A percentile compares a stretch with the other conserved stretches of the same genome.
Evolutionary conservation across 345 rosid genomes (phyloP).

Genomic region (Arabidopsis arenosa): DNA sequence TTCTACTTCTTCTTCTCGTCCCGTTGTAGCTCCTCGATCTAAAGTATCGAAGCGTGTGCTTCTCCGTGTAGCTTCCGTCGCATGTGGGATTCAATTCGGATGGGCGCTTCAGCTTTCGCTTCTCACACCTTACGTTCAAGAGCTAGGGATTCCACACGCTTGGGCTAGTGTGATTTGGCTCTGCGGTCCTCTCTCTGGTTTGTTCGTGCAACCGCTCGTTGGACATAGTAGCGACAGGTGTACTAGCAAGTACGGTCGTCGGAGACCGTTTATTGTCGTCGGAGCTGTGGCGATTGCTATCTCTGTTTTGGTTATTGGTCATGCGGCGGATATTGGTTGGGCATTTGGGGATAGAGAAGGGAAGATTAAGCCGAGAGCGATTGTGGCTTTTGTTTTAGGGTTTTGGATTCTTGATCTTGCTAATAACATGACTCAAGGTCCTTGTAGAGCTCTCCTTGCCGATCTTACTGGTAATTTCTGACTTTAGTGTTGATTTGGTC

Average conservation of each 20-base stretch:
- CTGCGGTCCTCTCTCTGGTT: conserved; percentile 95
- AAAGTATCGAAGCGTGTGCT: conserved; percentile 68
- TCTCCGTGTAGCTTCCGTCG: conserved; percentile 86
- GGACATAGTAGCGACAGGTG: conserved; percentile 94
- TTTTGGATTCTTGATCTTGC: conserved; percentile 96
- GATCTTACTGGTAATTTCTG: conserved; percentile 80
- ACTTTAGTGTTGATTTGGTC: not conserved
- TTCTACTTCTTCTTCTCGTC: conserved; percentile 34
- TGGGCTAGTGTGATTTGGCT: conserved; percentile 99
- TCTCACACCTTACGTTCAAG: conserved; percentile 93
- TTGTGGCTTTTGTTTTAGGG: conserved; percentile 76
- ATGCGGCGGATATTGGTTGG: conserved; percentile 95
- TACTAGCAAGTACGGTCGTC: conserved; percentile 86
- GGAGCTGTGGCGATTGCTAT: conserved; percentile 65
- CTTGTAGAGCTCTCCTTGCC: conserved; percentile 94
- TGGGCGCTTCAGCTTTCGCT: conserved; percentile 98
- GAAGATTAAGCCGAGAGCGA: conserved; percentile 68
- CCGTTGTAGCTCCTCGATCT: conserved; percentile 39
- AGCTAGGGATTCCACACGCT: conserved; percentile 94
- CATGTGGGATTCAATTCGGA: conserved; percentile 95
- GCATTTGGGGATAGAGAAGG: conserved; percentile 68
- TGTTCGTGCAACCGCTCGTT: conserved; percentile 86
- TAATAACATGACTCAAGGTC: conserved; percentile 94
- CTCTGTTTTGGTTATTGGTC: conserved; percentile 73
- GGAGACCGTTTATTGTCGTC: conserved; percentile 75